These are phyloP conservation scores for Neoascochyta sp. DNA, from an alignment of 2,329 filamentous ascomycete species.

Conservation along the genomic window DNA sequence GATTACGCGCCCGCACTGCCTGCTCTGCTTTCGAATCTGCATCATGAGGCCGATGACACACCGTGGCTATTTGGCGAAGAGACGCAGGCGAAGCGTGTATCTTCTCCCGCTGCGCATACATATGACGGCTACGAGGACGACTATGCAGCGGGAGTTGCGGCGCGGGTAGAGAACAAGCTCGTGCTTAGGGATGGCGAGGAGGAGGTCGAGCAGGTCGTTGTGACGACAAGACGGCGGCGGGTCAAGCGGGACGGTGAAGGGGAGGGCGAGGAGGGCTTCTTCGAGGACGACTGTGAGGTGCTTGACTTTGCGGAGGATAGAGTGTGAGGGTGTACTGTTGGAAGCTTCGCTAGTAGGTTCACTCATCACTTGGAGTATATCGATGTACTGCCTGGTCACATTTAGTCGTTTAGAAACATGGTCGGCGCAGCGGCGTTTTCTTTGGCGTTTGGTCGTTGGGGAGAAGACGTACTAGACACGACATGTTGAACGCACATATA, in stretches of 20 bases:
- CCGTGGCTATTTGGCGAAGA: constrained; percentile 55
- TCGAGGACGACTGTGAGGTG: constrained; percentile 89
- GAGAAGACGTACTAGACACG: no score
- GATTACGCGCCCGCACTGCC: constrained; percentile 21
- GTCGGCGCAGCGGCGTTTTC: no score
- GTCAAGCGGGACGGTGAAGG: constrained; percentile 47
- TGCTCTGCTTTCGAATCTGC: constrained; percentile 25
- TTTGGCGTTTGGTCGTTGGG: no score
- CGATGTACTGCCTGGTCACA: no score
- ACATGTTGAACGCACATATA: no score
- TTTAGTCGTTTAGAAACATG: no score
- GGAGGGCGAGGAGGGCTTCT: constrained; percentile 70
- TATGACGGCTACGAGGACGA: constrained; percentile 39
- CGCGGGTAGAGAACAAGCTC: constrained; percentile 38
- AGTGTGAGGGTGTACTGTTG: constrained; percentile 32
- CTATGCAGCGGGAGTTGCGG: constrained; percentile 52
- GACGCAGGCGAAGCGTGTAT: constrained; percentile 48
- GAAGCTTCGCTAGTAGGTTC: no score
- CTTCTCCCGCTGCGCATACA: constrained; percentile 32
- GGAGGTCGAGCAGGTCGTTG: constrained; percentile 72
- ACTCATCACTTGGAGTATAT: no score
- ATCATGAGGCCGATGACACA: constrained; percentile 32
- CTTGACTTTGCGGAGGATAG: constrained; percentile 72
- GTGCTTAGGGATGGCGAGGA: constrained; percentile 53
- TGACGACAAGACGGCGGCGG: constrained; percentile 70